Conservation (phyloP, 805 yeast species). For the Kodamaea kakaduensis region DNA sequence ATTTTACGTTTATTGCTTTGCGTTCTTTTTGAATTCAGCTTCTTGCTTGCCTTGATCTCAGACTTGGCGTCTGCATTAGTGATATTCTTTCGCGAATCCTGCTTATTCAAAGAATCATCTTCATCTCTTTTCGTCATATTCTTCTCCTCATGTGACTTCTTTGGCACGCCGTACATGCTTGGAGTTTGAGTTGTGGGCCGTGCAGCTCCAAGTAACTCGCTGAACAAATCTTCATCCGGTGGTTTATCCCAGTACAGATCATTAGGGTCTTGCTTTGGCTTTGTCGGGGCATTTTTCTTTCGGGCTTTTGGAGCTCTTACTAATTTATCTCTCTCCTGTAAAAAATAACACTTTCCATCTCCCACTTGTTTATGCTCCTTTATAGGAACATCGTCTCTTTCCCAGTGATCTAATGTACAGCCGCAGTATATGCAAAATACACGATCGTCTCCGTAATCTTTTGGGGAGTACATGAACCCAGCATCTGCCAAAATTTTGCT, state of each 20-base stretch:
- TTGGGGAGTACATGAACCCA: constrained; percentile 39
- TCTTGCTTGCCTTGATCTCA: too few species aligned
- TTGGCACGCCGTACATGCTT: neutral
- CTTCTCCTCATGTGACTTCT: neutral
- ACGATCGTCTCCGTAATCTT: constrained; percentile 27
- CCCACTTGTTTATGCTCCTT: constrained; percentile 43
- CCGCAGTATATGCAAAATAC: constrained; percentile 31
- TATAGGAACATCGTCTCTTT: constrained; percentile 56
- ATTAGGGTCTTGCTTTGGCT: constrained; percentile 15
- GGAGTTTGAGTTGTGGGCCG: neutral
- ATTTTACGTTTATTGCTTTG: too few species aligned
- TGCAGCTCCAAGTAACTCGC: constrained; percentile 13
- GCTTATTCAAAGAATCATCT: neutral
- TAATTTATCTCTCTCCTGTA: constrained; percentile 12
- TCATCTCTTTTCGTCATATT: neutral
- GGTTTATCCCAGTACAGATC: constrained; percentile 22
- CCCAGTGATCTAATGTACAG: constrained; percentile 49
- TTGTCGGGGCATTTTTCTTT: neutral
- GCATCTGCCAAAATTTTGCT: constrained; percentile 35
- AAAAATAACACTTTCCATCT: constrained; percentile 24
- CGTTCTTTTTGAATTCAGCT: too few species aligned
- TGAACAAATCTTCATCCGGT: constrained; percentile 19
- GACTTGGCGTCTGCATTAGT: too few species aligned
- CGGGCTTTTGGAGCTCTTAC: neutral
- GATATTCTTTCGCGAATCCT: too few species aligned